phyloP scores from a whole-genome alignment of 805 yeast species.

The Blastobotrys robertii region DNA sequence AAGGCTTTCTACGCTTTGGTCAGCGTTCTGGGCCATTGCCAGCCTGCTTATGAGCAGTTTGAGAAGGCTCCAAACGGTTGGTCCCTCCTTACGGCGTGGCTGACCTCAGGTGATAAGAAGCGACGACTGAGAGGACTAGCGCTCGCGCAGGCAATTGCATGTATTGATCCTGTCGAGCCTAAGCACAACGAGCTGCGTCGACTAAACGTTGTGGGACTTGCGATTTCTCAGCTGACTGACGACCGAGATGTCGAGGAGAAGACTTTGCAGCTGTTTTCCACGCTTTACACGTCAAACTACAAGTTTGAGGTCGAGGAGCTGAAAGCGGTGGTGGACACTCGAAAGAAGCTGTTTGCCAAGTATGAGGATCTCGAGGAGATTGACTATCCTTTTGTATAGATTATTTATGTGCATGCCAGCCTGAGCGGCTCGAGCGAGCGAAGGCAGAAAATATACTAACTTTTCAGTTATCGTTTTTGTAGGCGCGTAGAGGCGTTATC shows the following conservation, averaged over 20 bases:
- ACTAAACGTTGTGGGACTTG: slow-evolving; percentile 8
- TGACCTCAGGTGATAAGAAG: slow-evolving; percentile 10
- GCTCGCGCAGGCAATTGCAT: slow-evolving; percentile 13
- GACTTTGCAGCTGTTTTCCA: slow-evolving; percentile 20
- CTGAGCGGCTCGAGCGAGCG: too few species aligned
- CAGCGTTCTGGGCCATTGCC: slow-evolving; percentile 60
- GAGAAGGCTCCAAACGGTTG: slow-evolving; percentile 48
- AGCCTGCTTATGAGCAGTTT: slow-evolving; percentile 46
- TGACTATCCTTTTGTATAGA: slow-evolving; percentile 7
- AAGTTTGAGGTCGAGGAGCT: slow-evolving; percentile 10
- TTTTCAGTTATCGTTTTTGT: too few species aligned
- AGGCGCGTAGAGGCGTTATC: too few species aligned
- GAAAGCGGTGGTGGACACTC: slow-evolving; percentile 1
- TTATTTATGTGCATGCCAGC: too few species aligned
- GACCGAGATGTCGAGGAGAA: slow-evolving; percentile 23
- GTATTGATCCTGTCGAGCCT: slow-evolving; percentile 15
- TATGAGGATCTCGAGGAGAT: slow-evolving; percentile 5
- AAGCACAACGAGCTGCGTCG: slow-evolving; percentile 9
- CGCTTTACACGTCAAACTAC: slow-evolving; percentile 11
- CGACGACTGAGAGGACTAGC: slow-evolving; percentile 12
- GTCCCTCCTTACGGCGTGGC: slow-evolving; percentile 33
- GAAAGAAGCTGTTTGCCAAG: slow-evolving; percentile 6
- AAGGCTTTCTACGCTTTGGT: slow-evolving; percentile 77
- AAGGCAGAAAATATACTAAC: too few species aligned
- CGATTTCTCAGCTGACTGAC: slow-evolving; percentile 12